phyloP scores from a whole-genome alignment of 139 green algal species.

The Eudorina sp. region DNA sequence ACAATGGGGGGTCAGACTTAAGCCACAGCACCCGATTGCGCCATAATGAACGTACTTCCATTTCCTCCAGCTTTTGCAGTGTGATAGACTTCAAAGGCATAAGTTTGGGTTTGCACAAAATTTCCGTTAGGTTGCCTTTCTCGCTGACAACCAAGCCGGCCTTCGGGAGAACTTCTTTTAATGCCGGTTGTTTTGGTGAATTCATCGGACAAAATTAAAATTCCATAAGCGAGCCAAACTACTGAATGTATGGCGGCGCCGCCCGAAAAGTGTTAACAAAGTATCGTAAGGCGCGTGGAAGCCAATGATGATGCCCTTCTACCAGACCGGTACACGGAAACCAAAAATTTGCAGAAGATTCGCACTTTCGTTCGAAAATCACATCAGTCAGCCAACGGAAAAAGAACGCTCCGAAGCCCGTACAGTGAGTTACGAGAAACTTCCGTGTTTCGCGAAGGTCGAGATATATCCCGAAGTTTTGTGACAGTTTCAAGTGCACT shows the following conservation, averaged over 20 bases:
- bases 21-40: neutral
- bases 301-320: no score
- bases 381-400: no score
- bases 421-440: no score
- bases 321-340: no score
- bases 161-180: slow-evolving; percentile 82
- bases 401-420: no score
- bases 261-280: neutral
- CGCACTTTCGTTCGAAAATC: no score
- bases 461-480: neutral
- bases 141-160: slow-evolving; percentile 85
- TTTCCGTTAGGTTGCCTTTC: slow-evolving; percentile 80
- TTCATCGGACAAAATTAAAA: slow-evolving; percentile 19
- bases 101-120: slow-evolving; percentile 85
- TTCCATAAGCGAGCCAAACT: neutral
- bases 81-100: slow-evolving; percentile 88
- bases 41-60: slow-evolving; percentile 68
- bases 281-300: neutral
- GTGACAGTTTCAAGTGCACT: neutral
- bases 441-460: slow-evolving; percentile 10
- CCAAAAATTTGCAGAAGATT: no score
- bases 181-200: neutral
- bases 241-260: neutral
- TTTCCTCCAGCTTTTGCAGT: slow-evolving; percentile 80
- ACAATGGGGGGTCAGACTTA: neutral